A percentile compares a stretch with the other conserved stretches of the same genome.
Conservation (phyloP, 2,329 filamentous ascomycete genomes). For the Colletotrichum tofieldiae region DNA sequence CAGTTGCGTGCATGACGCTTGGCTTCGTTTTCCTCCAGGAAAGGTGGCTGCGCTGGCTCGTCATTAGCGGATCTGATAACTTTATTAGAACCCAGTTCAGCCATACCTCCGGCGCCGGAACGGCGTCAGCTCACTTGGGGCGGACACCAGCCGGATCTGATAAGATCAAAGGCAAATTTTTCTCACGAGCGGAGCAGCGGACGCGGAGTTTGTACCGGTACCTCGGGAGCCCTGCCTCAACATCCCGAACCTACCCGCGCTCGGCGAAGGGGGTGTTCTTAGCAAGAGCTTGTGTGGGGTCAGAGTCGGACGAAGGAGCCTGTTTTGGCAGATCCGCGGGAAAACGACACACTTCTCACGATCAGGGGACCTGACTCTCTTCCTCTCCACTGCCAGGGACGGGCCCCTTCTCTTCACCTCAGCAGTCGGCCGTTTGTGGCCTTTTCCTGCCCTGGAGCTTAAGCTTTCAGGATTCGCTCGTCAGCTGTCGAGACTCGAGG, state of each 20-base stretch:
- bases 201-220: background rate
- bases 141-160: conserved; percentile 29
- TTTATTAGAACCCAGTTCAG: conserved; percentile 46
- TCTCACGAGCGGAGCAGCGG: conserved; percentile 6
- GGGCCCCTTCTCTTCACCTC: background rate
- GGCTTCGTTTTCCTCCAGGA: conserved; percentile 16
- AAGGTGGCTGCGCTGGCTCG: conserved; percentile 32
- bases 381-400: conserved; percentile 8
- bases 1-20: conserved; percentile 9
- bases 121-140: background rate
- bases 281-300: conserved; percentile 23
- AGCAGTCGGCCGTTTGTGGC: background rate
- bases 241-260: conserved; percentile 13
- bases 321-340: conserved; percentile 16
- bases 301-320: conserved; percentile 29
- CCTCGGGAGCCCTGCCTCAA: background rate
- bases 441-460: background rate
- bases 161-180: conserved; percentile 37
- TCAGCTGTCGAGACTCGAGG: background rate
- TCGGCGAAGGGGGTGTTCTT: conserved; percentile 4
- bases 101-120: conserved; percentile 27
- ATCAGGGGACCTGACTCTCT: conserved; percentile 29
- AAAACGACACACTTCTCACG: conserved; percentile 4
- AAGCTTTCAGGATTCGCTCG: conserved; percentile 19
- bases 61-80: conserved; percentile 55